Percentiles rank a stretch among this genome's conserved stretches.
Conservation (phyloP, 805 yeast genomes). For the Komagataella ulmi region DNA sequence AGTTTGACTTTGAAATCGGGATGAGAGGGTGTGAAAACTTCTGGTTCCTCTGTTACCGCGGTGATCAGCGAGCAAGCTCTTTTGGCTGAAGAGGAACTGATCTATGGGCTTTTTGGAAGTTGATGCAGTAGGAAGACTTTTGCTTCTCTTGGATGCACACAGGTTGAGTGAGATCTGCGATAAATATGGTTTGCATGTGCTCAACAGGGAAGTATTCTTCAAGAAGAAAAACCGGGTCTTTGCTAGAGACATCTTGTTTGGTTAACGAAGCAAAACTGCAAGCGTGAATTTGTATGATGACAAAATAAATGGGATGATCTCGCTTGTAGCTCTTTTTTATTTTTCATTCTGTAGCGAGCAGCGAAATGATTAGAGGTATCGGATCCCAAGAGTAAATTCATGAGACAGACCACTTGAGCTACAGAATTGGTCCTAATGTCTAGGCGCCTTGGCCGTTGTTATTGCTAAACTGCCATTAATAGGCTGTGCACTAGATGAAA, state of each 20-base stretch:
- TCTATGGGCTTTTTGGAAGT: not conserved
- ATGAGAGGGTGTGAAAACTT: slow-evolving; percentile 1
- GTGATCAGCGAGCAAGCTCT: slow-evolving; percentile 5
- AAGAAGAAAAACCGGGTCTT: slow-evolving; percentile 47
- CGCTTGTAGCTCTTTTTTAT: not conserved
- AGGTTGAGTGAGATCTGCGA: not conserved
- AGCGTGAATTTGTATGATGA: not conserved
- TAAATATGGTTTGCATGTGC: slow-evolving; percentile 7
- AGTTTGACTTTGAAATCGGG: not conserved
- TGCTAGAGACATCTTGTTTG: slow-evolving; percentile 21
- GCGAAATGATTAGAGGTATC: not conserved
- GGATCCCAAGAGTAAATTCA: too few relatives aligned
- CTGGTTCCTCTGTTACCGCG: not conserved
- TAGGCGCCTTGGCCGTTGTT: too few relatives aligned
- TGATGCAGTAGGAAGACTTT: not conserved
- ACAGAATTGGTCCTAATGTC: too few relatives aligned
- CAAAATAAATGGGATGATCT: not conserved
- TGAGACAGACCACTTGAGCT: too few relatives aligned
- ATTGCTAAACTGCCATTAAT: too few relatives aligned
- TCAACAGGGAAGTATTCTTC: slow-evolving; percentile 33
- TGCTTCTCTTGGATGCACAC: not conserved
- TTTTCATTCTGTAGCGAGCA: not conserved
- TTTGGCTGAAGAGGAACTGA: not conserved
- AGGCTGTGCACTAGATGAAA: too few relatives aligned
- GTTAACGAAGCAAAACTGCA: not conserved